Percentiles rank a stretch among this genome's conserved stretches.
These are phyloP conservation scores for Scedosporium apiospermum DNA, from an alignment of 2,329 filamentous ascomycete genomes.

Conservation along the genomic window DNA sequence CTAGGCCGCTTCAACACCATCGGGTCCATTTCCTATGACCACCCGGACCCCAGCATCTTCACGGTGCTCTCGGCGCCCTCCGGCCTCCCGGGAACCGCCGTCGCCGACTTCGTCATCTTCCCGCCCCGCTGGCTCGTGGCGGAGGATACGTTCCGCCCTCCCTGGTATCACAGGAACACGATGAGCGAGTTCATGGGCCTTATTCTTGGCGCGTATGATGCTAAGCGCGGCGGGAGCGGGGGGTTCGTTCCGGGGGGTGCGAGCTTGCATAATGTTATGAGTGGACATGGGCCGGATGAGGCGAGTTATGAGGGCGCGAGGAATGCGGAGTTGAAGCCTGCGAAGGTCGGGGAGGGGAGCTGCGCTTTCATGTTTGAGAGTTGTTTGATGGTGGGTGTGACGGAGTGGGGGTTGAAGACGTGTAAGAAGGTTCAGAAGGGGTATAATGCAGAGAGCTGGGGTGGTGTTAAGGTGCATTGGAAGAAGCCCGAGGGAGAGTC, in stretches of 20 bases:
- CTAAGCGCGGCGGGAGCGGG: slow-evolving; percentile 43
- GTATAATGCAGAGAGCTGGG: slow-evolving; percentile 80
- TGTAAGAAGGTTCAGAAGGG: slow-evolving; percentile 52
- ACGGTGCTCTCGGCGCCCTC: slow-evolving; percentile 59
- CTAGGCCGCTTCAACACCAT: slow-evolving; percentile 68
- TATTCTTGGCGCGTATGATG: slow-evolving; percentile 50
- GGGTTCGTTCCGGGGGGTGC: slow-evolving; percentile 52
- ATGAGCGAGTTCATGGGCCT: slow-evolving; percentile 58
- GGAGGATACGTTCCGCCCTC: slow-evolving; percentile 61
- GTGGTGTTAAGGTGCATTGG: slow-evolving; percentile 55
- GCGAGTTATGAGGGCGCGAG: slow-evolving; percentile 47
- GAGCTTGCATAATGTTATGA: slow-evolving; percentile 62
- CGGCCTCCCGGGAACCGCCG: slow-evolving; percentile 49
- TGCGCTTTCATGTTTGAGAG: slow-evolving; percentile 65
- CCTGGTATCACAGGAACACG: slow-evolving; percentile 64
- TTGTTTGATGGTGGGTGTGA: slow-evolving; percentile 60
- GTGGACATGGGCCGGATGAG: slow-evolving; percentile 54
- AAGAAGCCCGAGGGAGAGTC: slow-evolving; percentile 26
- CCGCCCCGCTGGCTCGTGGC: slow-evolving; percentile 62
- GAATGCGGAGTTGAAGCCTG: slow-evolving; percentile 42
- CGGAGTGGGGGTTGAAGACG: slow-evolving; percentile 55
- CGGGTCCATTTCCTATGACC: slow-evolving; percentile 64
- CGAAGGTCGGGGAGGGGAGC: slow-evolving; percentile 49
- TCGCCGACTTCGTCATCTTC: slow-evolving; percentile 66
- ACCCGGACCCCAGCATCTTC: slow-evolving; percentile 71